Percentiles rank a stretch among this genome's conserved stretches.
Evolutionary conservation across 352 stramenopile genomes (phyloP).

Genomic region (Pythium folliculosum): DNA sequence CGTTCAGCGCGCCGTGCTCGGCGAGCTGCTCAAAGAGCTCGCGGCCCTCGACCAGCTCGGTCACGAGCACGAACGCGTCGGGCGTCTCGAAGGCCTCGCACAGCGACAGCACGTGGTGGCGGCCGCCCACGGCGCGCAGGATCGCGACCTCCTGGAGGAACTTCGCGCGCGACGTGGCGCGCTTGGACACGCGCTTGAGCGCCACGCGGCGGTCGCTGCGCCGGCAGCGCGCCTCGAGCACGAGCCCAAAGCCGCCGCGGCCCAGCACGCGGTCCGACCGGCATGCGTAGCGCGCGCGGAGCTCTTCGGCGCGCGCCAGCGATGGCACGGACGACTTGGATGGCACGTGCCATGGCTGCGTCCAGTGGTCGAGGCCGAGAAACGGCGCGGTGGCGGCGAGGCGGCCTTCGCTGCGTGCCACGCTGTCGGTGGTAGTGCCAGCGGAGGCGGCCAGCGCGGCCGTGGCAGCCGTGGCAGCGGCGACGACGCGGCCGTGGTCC

Average conservation of each 20-base stretch:
- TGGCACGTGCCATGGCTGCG: background rate
- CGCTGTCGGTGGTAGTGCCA: background rate
- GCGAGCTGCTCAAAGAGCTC: constrained; percentile 43
- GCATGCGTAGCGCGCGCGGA: constrained; percentile 22
- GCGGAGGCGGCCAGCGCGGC: background rate
- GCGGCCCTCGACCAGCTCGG: constrained; percentile 35
- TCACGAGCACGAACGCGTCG: constrained; percentile 41
- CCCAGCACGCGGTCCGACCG: constrained; percentile 21
- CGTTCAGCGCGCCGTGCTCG: constrained; percentile 24
- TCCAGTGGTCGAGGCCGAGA: background rate
- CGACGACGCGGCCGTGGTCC: background rate
- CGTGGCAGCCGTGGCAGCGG: background rate
- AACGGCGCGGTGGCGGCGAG: background rate
- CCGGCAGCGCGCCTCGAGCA: constrained; percentile 29
- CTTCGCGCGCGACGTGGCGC: constrained; percentile 33
- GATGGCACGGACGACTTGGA: background rate
- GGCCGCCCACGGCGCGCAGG: constrained; percentile 29
- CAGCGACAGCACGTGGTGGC: constrained; percentile 32
- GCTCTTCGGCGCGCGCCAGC: constrained; percentile 5
- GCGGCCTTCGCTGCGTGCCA: constrained; percentile 14
- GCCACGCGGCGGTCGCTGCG: constrained; percentile 30
- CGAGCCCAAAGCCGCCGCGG: constrained; percentile 36
- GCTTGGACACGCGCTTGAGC: constrained; percentile 41
- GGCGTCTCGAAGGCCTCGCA: constrained; percentile 42
- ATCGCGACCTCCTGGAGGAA: constrained; percentile 44